phyloP scores from a whole-genome alignment of 345 rosid species.

The Rubroshorea leprosula region DNA sequence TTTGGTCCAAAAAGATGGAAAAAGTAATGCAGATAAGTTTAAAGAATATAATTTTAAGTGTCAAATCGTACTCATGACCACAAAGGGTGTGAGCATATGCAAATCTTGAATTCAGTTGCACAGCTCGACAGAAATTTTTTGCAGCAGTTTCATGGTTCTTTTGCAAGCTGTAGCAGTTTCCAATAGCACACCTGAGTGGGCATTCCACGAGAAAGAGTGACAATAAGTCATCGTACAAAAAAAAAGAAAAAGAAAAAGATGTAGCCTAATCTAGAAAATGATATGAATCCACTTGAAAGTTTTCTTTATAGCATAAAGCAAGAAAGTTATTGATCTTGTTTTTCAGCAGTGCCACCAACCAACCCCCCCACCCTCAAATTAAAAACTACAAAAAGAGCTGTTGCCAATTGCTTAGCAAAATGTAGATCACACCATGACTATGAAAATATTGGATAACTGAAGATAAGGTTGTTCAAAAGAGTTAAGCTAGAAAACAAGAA shows the following conservation, averaged over 20 bases:
- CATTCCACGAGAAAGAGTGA: slow-evolving; percentile 1
- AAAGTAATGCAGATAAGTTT: background rate
- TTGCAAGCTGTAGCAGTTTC: slow-evolving; percentile 84
- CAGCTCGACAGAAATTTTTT: slow-evolving; percentile 79
- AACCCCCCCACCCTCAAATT: background rate
- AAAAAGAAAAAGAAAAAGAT: background rate
- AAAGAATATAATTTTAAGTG: slow-evolving; percentile 6
- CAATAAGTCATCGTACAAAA: slow-evolving; percentile 3
- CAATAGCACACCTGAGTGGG: slow-evolving; percentile 79
- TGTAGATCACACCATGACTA: too few relatives aligned
- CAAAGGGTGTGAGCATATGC: slow-evolving; percentile 90
- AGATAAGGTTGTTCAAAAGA: background rate
- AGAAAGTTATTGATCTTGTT: background rate
- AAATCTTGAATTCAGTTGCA: slow-evolving; percentile 73
- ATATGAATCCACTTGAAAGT: background rate
- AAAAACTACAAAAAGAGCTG: too few relatives aligned
- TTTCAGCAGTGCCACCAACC: too few relatives aligned
- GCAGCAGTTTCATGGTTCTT: slow-evolving; percentile 91
- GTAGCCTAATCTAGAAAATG: background rate
- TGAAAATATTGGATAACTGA: too few relatives aligned
- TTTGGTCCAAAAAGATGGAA: background rate
- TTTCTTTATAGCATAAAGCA: background rate
- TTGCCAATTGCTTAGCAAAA: background rate
- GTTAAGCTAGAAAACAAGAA: background rate
- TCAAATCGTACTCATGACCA: slow-evolving; percentile 77